Conservation (phyloP, 163 green algal genomes). For the Prototheca wickerhamii region DNA sequence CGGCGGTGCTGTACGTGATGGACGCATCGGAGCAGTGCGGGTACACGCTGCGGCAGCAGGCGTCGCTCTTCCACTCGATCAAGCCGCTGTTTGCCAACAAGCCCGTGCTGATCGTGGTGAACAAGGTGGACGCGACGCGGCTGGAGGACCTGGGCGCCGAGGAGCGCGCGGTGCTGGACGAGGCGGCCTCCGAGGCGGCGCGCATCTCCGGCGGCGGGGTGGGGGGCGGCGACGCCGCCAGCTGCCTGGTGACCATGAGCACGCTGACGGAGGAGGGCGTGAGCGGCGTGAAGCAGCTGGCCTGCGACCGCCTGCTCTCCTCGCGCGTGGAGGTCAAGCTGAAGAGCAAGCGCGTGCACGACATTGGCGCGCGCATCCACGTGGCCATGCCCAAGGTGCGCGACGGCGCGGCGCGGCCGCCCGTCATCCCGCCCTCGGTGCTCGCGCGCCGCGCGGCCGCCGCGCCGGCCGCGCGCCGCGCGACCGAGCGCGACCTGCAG, state of each 20-base stretch:
- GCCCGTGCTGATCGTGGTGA: conserved; percentile 90
- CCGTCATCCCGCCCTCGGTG: conserved; percentile 65
- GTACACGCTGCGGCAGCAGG: conserved; percentile 93
- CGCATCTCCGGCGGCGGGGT: conserved; percentile 36
- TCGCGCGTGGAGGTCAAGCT: conserved; percentile 86
- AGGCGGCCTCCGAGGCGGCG: conserved; percentile 66
- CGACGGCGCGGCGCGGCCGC: conserved; percentile 50
- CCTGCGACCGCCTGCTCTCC: conserved; percentile 78
- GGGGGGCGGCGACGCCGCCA: background rate
- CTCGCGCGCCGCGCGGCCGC: conserved; percentile 22
- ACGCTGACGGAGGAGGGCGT: conserved; percentile 91
- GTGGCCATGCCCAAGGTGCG: conserved; percentile 72
- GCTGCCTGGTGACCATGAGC: conserved; percentile 72
- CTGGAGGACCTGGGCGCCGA: conserved; percentile 42
- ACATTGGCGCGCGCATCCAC: conserved; percentile 89
- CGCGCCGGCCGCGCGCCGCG: conserved; percentile 36
- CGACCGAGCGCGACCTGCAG: conserved; percentile 79
- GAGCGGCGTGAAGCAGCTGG: conserved; percentile 70
- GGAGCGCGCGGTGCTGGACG: conserved; percentile 57
- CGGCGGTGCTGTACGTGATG: conserved; percentile 91
- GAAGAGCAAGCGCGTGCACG: conserved; percentile 67
- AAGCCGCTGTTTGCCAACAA: conserved; percentile 98
- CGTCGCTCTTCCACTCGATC: conserved; percentile 88
- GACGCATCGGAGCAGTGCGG: conserved; percentile 93
- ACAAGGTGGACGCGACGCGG: conserved; percentile 71